Percentiles rank a stretch among this genome's conserved stretches.
Conservation (phyloP, 2,329 filamentous ascomycete species). For the Microdochium bolleyi region DNA sequence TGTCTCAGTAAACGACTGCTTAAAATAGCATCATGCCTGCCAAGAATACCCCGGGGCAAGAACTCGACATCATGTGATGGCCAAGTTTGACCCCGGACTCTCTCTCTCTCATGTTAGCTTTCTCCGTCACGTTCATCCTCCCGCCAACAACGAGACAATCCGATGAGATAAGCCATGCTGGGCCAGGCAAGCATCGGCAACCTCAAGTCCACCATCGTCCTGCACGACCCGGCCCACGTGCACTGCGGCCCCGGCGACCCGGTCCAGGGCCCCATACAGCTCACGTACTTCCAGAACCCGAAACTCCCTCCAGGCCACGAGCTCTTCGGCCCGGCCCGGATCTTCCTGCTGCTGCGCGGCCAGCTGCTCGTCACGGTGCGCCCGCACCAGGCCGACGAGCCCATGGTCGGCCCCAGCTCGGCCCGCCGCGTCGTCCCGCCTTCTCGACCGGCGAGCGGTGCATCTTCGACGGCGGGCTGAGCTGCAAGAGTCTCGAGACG, state of each 20-base stretch:
- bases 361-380: neutral
- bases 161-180: too few species aligned
- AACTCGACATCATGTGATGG: too few species aligned
- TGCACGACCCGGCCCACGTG: neutral
- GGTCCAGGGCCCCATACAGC: neutral
- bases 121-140: too few species aligned
- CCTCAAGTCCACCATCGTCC: neutral
- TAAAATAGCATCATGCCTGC: too few species aligned
- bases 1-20: too few species aligned
- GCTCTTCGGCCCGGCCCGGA: neutral
- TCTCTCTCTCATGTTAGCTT: too few species aligned
- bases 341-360: neutral
- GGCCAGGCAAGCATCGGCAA: too few species aligned
- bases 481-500: neutral
- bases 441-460: neutral
- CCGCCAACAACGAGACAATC: too few species aligned
- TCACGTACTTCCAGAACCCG: neutral
- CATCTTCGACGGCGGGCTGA: neutral
- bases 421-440: neutral
- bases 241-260: neutral
- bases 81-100: too few species aligned
- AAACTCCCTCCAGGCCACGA: neutral
- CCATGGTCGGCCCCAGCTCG: neutral
- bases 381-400: too few species aligned
- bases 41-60: too few species aligned